Conservation (phyloP, 2,329 filamentous ascomycete genomes). For the Aspergillus ruber region DNA sequence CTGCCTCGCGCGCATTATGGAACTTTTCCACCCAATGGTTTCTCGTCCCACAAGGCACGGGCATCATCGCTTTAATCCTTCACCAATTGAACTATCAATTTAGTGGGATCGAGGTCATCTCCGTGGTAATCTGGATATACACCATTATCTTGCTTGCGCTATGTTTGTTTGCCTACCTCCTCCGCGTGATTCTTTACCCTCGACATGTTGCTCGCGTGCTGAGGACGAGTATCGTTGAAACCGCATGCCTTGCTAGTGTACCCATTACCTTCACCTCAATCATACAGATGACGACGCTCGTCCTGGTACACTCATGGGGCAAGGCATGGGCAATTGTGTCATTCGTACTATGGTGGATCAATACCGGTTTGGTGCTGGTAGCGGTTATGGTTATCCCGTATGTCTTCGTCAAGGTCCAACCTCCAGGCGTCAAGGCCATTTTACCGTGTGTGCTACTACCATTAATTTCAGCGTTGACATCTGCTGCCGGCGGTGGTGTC, state of each 20-base stretch:
- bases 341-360: slow-evolving; percentile 40
- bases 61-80: too few species aligned
- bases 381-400: slow-evolving; percentile 30
- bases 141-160: slow-evolving; percentile 28
- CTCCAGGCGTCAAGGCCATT: slow-evolving; percentile 27
- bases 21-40: too few species aligned
- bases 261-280: slow-evolving; percentile 31
- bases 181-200: slow-evolving; percentile 28
- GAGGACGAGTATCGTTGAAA: slow-evolving; percentile 26
- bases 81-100: too few species aligned
- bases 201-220: slow-evolving; percentile 24
- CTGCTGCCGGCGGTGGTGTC: slow-evolving; percentile 32
- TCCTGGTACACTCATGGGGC: slow-evolving; percentile 18
- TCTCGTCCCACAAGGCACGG: too few species aligned
- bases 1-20: too few species aligned
- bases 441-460: slow-evolving; percentile 33
- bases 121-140: slow-evolving; percentile 35
- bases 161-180: slow-evolving; percentile 24
- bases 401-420: slow-evolving; percentile 30
- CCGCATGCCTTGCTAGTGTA: slow-evolving; percentile 34
- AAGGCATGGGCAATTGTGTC: slow-evolving; percentile 16
- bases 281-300: slow-evolving; percentile 45
- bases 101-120: too few species aligned
- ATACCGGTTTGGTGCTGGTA: slow-evolving; percentile 25
- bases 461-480: slow-evolving; percentile 34